Base-by-base conservation (phyloP, 306 rosid genomes). In the Purshia tridentata region DNA sequence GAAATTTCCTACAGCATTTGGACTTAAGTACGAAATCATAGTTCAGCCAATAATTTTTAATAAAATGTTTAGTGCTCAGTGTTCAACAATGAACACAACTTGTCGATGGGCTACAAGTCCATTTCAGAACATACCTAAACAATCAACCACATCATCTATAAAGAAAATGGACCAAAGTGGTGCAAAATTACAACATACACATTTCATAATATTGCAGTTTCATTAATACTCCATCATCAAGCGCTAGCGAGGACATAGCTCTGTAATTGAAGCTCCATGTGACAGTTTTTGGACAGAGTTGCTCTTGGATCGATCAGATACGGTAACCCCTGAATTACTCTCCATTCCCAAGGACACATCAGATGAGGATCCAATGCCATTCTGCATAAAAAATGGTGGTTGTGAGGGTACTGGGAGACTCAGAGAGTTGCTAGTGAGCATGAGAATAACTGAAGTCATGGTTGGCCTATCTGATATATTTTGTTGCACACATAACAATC, bases 401-500 rank as follows among this genome's bases (percentile, higher is more conserved):
- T 67, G 59, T 67, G 59, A 67, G 22, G 72, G 72, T 35, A 23
- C 59, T 15, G 59, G 35, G 22, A 67, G 72, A 50, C 16, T 4
- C 2, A 22, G 18, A 12, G 44, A 35, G 45, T 37, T 48, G 59
- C 72, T 29, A 18, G 72, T 69, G 13, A 69, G 73, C 50, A 40
- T 69, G 7, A n/a, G 63, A 52, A 69, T 69, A 41, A 69, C 73
- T 2, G 49, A 9, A 37, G 72, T 60, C 61, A 68, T 67, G 58
- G 46, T 67, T 67, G 72, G 70, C 9, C 57, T 67, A 18, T 66
- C 72, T 9, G 62, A 40, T 23, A 23, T 57, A 57, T 11, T 57
- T 57, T 57, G 62, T 12, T 57, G 62, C 72, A 67, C 59, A 35
- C 72, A 67, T 67, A 67, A 23, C 12, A 67, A n/a, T 50, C 58